Evolutionary conservation across 148 eudicot species (phyloP).

Genomic region (Polygonum maritimum): DNA sequence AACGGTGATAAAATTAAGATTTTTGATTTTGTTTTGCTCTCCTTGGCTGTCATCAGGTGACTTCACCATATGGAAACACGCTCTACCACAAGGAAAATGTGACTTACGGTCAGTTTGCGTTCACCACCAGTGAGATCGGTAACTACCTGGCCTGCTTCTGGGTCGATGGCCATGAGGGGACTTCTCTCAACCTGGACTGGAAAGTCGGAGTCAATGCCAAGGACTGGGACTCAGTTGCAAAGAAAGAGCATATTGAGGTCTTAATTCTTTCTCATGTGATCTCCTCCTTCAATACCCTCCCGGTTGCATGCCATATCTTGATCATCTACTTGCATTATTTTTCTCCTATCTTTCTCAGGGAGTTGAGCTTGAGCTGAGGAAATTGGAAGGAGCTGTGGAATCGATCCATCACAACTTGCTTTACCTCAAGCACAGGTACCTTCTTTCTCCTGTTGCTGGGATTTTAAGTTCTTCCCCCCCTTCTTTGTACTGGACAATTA

Average conservation of each 20-base stretch:
- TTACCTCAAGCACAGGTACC: slow-evolving; percentile 45
- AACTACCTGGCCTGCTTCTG: slow-evolving; percentile 63
- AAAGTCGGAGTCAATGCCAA: slow-evolving; percentile 61
- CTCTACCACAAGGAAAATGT: slow-evolving; percentile 52
- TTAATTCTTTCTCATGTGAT: not conserved
- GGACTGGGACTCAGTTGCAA: slow-evolving; percentile 83
- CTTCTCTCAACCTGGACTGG: slow-evolving; percentile 64
- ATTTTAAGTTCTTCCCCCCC: not conserved
- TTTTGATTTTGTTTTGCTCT: not conserved
- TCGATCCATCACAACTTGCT: slow-evolving; percentile 53
- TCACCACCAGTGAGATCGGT: slow-evolving; percentile 55
- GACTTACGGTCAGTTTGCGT: slow-evolving; percentile 62
- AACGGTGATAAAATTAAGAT: not conserved
- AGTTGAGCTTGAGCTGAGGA: slow-evolving; percentile 67
- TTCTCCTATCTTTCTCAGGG: slow-evolving; percentile 31
- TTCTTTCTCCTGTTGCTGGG: not conserved
- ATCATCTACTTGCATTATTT: not conserved
- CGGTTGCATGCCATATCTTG: not conserved
- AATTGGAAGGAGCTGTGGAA: slow-evolving; percentile 62
- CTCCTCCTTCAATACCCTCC: not conserved
- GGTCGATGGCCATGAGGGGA: slow-evolving; percentile 33
- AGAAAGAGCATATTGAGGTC: slow-evolving; percentile 48
- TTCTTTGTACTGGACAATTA: not conserved
- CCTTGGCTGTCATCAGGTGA: slow-evolving; percentile 20
- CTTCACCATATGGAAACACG: slow-evolving; percentile 57